Conservation (phyloP, 306 rosid genomes). For the Rubus idaeus region DNA sequence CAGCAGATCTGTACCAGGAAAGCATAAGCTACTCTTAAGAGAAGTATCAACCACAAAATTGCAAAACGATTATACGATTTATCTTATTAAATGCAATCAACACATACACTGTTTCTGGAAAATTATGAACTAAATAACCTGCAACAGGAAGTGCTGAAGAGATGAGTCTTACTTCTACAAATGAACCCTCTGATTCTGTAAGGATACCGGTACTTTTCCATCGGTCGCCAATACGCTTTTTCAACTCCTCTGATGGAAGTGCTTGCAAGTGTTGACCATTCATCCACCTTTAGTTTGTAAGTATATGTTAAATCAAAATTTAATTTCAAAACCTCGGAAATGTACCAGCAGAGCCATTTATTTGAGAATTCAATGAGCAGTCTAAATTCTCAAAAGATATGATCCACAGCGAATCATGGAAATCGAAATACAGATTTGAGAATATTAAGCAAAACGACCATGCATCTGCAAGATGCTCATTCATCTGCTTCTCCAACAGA, state of each 20-base stretch:
- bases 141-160: constrained; percentile 8
- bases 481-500: background rate
- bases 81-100: background rate
- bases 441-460: background rate
- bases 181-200: constrained; percentile 56
- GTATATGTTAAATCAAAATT: constrained; percentile 3
- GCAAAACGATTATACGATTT: background rate
- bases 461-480: background rate
- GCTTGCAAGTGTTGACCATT: constrained; percentile 90
- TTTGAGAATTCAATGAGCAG: constrained; percentile 21
- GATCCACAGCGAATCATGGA: background rate
- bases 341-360: constrained; percentile 1
- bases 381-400: background rate
- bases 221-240: constrained; percentile 64
- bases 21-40: background rate
- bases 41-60: constrained; percentile 9
- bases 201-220: constrained; percentile 77
- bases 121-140: background rate
- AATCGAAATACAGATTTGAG: background rate
- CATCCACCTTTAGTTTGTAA: constrained; percentile 73
- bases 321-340: constrained; percentile 4
- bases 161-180: constrained; percentile 60
- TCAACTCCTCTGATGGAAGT: constrained; percentile 62
- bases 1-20: background rate
- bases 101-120: background rate